These are phyloP conservation scores for Friedmanniomyces simplex DNA, from an alignment of 495 filamentous ascomycete species.

Conservation along the genomic window DNA sequence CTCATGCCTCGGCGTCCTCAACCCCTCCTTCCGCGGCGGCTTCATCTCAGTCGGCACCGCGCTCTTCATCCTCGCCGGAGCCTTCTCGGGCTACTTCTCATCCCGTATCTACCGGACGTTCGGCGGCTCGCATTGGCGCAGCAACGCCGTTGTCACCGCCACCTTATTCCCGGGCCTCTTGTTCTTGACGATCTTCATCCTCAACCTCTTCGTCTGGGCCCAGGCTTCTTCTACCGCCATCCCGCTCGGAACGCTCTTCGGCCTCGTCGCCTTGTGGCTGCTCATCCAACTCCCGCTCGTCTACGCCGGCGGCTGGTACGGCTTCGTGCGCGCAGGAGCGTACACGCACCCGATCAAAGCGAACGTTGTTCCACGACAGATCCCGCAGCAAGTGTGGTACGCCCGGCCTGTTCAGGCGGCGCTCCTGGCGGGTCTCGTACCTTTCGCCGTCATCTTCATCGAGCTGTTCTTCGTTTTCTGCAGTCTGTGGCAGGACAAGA, in stretches of 20 bases:
- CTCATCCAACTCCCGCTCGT: conserved; percentile 84
- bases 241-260: conserved; percentile 74
- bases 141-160: conserved; percentile 76
- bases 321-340: conserved; percentile 51
- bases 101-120: conserved; percentile 79
- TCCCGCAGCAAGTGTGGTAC: conserved; percentile 77
- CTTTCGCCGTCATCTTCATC: conserved; percentile 89
- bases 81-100: conserved; percentile 91
- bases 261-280: conserved; percentile 71
- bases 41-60: conserved; percentile 83
- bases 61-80: conserved; percentile 76
- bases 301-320: conserved; percentile 73
- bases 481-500: conserved; percentile 86
- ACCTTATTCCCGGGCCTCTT: conserved; percentile 74
- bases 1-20: conserved; percentile 72
- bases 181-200: conserved; percentile 67
- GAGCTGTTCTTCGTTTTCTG: conserved; percentile 89
- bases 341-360: conserved; percentile 91
- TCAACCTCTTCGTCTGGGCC: conserved; percentile 91
- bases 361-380: conserved; percentile 57
- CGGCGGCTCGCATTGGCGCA: conserved; percentile 65
- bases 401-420: conserved; percentile 50
- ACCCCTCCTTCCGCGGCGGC: conserved; percentile 84
- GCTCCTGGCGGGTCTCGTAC: conserved; percentile 69
- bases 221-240: conserved; percentile 87